A percentile compares a stretch with the other conserved stretches of the same genome.
Conservation (phyloP, 2,329 filamentous ascomycete genomes). For the Aureobasidium pullulans region DNA sequence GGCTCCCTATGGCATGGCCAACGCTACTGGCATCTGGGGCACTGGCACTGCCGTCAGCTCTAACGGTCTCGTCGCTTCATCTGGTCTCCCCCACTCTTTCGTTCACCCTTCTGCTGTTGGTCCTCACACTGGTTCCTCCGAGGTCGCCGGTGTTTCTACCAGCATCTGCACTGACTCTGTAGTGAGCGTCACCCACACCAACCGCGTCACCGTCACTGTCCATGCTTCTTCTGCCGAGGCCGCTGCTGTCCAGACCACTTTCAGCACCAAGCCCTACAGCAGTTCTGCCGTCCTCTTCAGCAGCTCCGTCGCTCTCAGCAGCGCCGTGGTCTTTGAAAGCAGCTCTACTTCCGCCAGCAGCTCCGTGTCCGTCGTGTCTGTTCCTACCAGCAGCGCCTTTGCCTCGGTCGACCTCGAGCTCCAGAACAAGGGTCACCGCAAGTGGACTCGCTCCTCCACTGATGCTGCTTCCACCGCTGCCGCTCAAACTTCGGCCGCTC, state of each 20-base stretch:
- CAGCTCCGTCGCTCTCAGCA: neutral
- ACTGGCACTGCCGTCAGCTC: slow-evolving; percentile 21
- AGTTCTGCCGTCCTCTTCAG: neutral
- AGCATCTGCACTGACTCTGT: slow-evolving; percentile 16
- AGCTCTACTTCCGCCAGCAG: slow-evolving; percentile 15
- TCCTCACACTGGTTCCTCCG: slow-evolving; percentile 17
- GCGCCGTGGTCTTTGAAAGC: slow-evolving; percentile 9
- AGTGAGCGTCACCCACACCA: slow-evolving; percentile 33
- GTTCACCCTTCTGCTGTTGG: slow-evolving; percentile 17
- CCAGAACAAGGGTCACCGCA: slow-evolving; percentile 3
- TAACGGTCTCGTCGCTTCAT: slow-evolving; percentile 9
- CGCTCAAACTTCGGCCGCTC: neutral
- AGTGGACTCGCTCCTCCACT: neutral
- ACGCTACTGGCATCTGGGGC: slow-evolving; percentile 21
- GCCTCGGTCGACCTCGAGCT: neutral
- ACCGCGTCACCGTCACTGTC: slow-evolving; percentile 36
- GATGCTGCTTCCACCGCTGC: neutral
- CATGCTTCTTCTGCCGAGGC: slow-evolving; percentile 19
- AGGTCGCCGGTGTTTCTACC: slow-evolving; percentile 21
- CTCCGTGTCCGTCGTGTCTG: neutral
- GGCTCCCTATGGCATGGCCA: slow-evolving; percentile 23
- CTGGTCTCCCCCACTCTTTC: slow-evolving; percentile 3
- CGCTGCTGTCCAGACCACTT: slow-evolving; percentile 5
- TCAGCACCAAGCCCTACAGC: neutral
- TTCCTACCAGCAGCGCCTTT: neutral